These are phyloP conservation scores for Myriosclerotinia scirpicola DNA, from an alignment of 2,329 filamentous ascomycete genomes.

Conservation along the genomic window DNA sequence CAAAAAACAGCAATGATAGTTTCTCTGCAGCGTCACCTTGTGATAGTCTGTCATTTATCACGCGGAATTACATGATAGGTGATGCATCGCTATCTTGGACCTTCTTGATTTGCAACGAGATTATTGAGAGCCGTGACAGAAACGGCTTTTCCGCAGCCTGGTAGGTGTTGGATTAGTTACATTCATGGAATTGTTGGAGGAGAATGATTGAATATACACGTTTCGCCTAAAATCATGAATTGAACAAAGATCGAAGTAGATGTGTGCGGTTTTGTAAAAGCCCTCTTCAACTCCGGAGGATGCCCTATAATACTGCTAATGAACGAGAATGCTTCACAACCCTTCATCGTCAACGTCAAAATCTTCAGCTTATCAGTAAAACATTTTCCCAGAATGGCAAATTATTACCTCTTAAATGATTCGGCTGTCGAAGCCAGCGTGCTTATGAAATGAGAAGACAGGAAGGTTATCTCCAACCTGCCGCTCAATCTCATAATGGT, in stretches of 20 bases:
- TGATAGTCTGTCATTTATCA: conserved; percentile 39
- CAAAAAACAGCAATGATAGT: conserved; percentile 39
- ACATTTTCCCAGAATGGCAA: no score
- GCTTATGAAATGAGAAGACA: background rate
- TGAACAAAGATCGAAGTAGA: background rate
- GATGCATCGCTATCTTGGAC: conserved; percentile 31
- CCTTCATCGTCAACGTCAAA: no score
- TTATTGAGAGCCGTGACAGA: conserved; percentile 28
- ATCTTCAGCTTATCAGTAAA: background rate
- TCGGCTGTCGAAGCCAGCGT: background rate
- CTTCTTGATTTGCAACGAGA: conserved; percentile 15
- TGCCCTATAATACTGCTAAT: background rate
- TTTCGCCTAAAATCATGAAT: background rate
- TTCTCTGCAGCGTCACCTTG: conserved; percentile 35
- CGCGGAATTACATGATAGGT: conserved; percentile 36
- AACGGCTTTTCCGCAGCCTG: conserved; percentile 37
- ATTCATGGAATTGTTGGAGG: background rate
- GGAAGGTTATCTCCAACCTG: background rate
- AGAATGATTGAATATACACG: background rate
- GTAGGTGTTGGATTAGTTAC: background rate
- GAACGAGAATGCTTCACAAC: background rate
- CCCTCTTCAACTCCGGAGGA: background rate
- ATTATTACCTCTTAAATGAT: background rate
- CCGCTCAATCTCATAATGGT: background rate
- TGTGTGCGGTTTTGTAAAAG: background rate